phyloP scores from a whole-genome alignment of 116 monocot genomes.

The Trichopus zeylanicus region DNA sequence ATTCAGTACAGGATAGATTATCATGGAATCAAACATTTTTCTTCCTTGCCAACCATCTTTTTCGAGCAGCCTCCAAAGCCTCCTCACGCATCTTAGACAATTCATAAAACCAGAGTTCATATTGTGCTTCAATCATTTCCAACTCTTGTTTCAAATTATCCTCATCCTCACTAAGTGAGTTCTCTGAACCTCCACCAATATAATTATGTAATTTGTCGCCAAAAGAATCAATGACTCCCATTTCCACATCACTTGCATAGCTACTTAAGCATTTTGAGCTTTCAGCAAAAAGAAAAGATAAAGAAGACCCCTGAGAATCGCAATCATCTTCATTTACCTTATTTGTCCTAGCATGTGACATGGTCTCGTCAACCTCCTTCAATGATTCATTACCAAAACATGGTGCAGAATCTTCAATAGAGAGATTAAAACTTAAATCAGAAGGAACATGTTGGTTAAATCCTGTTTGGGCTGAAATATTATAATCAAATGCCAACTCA shows the following conservation, averaged over 20 bases:
- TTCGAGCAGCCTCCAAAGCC: constrained; percentile 34
- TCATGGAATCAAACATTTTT: constrained; percentile 18
- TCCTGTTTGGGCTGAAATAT: neutral
- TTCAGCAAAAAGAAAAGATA: constrained; percentile 22
- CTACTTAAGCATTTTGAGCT: constrained; percentile 32
- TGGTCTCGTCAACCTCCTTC: constrained; percentile 6
- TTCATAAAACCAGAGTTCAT: constrained; percentile 29
- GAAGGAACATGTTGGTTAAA: constrained; percentile 7
- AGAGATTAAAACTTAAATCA: constrained; percentile 1
- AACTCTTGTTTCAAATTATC: constrained; percentile 34
- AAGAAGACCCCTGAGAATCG: constrained; percentile 27
- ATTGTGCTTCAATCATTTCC: constrained; percentile 45
- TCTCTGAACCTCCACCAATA: neutral
- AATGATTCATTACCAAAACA: constrained; percentile 6
- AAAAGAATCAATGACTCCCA: constrained; percentile 4
- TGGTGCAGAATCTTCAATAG: constrained; percentile 4
- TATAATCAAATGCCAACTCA: neutral
- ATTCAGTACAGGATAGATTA: neutral
- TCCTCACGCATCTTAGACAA: constrained; percentile 46
- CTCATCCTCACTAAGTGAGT: constrained; percentile 14
- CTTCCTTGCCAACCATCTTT: constrained; percentile 37
- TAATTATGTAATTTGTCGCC: constrained; percentile 6
- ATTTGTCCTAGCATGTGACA: no score
- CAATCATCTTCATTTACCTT: constrained; percentile 12
- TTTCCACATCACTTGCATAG: constrained; percentile 30